phyloP scores from a whole-genome alignment of 2,329 filamentous ascomycete species.

The Aspergillus fijiensis region DNA sequence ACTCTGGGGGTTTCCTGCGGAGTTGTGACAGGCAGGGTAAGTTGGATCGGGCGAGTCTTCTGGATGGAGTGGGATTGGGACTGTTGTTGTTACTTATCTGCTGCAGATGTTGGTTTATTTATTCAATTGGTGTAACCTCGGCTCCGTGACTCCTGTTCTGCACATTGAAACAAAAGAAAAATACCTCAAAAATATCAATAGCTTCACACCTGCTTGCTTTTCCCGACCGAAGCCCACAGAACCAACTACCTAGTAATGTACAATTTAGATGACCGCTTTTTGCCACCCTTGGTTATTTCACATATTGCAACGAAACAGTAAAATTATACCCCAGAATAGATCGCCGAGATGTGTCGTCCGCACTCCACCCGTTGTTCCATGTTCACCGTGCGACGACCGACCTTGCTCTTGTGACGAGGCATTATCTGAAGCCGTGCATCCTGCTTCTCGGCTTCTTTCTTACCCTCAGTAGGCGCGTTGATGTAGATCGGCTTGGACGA shows the following conservation, averaged over 20 bases:
- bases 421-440: slow-evolving; percentile 78
- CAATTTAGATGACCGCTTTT: slow-evolving; percentile 1
- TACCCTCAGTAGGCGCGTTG: slow-evolving; percentile 66
- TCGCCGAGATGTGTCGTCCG: slow-evolving; percentile 75
- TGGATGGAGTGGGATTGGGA: neutral
- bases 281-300: neutral
- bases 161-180: neutral
- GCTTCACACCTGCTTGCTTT: neutral
- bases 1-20: neutral
- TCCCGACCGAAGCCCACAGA: neutral
- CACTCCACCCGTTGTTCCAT: slow-evolving; percentile 88
- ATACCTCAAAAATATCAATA: neutral
- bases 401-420: slow-evolving; percentile 67
- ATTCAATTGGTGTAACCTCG: neutral
- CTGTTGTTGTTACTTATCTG: neutral
- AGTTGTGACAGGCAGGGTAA: neutral
- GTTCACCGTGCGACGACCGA: slow-evolving; percentile 69
- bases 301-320: slow-evolving; percentile 18
- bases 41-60: neutral
- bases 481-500: slow-evolving; percentile 74
- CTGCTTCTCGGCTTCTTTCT: slow-evolving; percentile 60
- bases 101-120: neutral
- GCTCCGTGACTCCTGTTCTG: neutral
- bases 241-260: neutral
- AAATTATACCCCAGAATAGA: slow-evolving; percentile 67